Percentiles rank a stretch among this genome's conserved stretches.
Conservation (phyloP, 176 grass and related monocot species). For the barley (Hordeum vulgare) region DNA sequence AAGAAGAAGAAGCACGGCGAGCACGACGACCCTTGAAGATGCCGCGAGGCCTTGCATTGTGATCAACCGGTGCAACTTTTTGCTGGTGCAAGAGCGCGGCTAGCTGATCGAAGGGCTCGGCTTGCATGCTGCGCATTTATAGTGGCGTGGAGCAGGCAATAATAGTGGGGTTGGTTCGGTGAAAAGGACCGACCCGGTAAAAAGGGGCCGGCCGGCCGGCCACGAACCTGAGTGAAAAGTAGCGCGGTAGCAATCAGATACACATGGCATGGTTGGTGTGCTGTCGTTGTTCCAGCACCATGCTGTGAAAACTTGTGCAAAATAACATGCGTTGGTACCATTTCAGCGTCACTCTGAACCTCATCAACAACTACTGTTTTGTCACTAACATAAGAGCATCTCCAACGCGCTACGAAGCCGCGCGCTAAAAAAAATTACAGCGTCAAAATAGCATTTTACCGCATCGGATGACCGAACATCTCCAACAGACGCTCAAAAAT, state of each 20-base stretch:
- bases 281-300: neutral
- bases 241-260: neutral
- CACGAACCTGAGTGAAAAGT: neutral
- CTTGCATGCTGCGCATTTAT: neutral
- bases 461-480: no score
- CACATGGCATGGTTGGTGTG: neutral
- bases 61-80: neutral
- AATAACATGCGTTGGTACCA: neutral
- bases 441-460: no score
- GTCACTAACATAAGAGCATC: no score
- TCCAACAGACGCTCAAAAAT: no score
- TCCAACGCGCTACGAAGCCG: no score
- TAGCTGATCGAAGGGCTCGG: neutral
- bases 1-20: no score
- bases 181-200: neutral
- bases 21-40: neutral
- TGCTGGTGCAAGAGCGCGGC: no score
- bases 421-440: no score
- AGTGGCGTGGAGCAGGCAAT: neutral
- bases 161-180: neutral
- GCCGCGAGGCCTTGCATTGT: conserved; percentile 10
- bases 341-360: neutral
- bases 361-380: neutral
- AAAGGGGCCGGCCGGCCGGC: neutral
- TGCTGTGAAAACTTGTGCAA: neutral